phyloP scores from a whole-genome alignment of 345 rosid species.

The Trapa incisa region DNA sequence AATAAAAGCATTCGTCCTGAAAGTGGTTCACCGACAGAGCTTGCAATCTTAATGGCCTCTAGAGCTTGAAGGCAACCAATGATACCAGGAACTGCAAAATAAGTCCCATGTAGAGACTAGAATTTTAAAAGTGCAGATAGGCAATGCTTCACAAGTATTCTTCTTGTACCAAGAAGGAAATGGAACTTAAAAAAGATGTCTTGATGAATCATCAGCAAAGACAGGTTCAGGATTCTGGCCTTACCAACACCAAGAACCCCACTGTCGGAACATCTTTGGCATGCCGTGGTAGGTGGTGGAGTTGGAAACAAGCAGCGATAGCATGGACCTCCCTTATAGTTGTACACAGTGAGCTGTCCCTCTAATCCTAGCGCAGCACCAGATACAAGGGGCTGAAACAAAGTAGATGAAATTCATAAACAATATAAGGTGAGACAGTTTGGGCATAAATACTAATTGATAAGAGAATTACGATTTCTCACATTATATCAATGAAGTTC shows the following conservation, averaged over 20 bases:
- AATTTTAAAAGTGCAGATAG: too few species aligned
- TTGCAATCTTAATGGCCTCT: slow-evolving; percentile 88
- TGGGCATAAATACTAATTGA: not conserved
- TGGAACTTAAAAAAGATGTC: not conserved
- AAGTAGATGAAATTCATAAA: slow-evolving; percentile 7
- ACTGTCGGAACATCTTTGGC: slow-evolving; percentile 82
- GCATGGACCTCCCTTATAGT: slow-evolving; percentile 70
- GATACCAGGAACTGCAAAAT: slow-evolving; percentile 66
- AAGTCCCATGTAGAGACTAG: not conserved
- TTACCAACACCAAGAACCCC: slow-evolving; percentile 87
- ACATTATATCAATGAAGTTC: not conserved
- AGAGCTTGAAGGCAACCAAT: slow-evolving; percentile 94
- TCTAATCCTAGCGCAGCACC: slow-evolving; percentile 97
- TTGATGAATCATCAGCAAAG: not conserved
- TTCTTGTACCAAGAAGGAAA: too few species aligned
- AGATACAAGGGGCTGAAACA: slow-evolving; percentile 80
- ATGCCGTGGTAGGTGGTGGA: slow-evolving; percentile 75
- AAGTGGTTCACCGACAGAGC: slow-evolving; percentile 74
- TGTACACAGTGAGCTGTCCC: slow-evolving; percentile 81
- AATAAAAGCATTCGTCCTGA: slow-evolving; percentile 80
- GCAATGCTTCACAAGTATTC: too few species aligned
- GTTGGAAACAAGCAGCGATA: slow-evolving; percentile 76
- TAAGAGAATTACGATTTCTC: not conserved
- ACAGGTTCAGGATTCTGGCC: not conserved
- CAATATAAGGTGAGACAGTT: not conserved